phyloP scores from a whole-genome alignment of 2,329 filamentous ascomycete species.

The Zasmidium cellare region DNA sequence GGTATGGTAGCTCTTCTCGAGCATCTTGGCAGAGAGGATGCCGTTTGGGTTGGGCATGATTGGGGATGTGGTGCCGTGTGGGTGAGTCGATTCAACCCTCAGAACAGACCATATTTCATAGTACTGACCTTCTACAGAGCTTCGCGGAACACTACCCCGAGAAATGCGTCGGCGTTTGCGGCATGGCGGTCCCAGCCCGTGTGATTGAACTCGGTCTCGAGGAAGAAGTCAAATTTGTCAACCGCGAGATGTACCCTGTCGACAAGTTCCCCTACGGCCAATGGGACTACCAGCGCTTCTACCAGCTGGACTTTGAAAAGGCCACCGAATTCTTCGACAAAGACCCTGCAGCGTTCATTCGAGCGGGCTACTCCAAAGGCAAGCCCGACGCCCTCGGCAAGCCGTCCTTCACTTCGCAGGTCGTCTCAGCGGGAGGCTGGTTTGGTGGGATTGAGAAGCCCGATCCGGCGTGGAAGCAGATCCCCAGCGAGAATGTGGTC shows the following conservation, averaged over 20 bases:
- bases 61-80: constrained; percentile 41
- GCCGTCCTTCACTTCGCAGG: constrained; percentile 22
- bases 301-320: constrained; percentile 31
- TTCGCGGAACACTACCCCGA: constrained; percentile 32
- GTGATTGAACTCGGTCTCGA: constrained; percentile 44
- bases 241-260: constrained; percentile 49
- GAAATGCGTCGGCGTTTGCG: constrained; percentile 30
- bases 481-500: constrained; percentile 32
- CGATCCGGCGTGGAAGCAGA: constrained; percentile 28
- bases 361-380: constrained; percentile 27
- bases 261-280: constrained; percentile 43
- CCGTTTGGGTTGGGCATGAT: constrained; percentile 52
- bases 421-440: constrained; percentile 33
- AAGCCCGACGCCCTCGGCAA: constrained; percentile 30
- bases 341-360: constrained; percentile 28
- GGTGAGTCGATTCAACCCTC: no score
- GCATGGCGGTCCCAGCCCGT: constrained; percentile 43
- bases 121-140: not conserved
- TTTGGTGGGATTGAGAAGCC: constrained; percentile 31
- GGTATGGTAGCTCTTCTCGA: constrained; percentile 42
- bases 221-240: constrained; percentile 36
- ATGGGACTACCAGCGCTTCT: constrained; percentile 38
- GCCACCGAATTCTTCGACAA: constrained; percentile 21
- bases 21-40: constrained; percentile 38
- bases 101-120: not conserved